phyloP scores from a whole-genome alignment of 805 yeast genomes.

The Priceomyces castillae region DNA sequence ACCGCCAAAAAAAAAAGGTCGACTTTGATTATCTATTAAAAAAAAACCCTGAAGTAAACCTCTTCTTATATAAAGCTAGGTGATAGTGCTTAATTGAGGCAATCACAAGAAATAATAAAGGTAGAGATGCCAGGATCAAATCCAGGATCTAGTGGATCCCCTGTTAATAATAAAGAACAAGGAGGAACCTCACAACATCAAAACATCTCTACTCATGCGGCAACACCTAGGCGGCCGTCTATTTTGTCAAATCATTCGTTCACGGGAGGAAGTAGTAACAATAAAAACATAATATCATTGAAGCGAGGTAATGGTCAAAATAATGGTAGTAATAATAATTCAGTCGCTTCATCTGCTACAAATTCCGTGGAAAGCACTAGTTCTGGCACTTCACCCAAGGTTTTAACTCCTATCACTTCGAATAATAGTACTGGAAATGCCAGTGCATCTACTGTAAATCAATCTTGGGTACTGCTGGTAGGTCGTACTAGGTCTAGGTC shows the following conservation, averaged over 20 bases:
- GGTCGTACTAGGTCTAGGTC: constrained; percentile 15
- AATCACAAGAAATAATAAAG: not conserved
- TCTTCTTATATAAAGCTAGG: not conserved
- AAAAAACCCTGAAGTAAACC: not conserved
- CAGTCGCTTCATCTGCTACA: not conserved
- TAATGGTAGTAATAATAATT: not conserved
- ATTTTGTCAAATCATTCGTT: not conserved
- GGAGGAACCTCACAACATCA: not conserved
- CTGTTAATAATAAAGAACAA: constrained; percentile 2
- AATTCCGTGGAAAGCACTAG: not conserved
- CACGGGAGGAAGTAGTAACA: not conserved
- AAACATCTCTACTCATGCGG: not conserved
- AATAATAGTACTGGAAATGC: not conserved
- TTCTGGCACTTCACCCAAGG: not conserved
- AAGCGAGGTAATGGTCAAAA: not conserved
- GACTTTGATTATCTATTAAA: not conserved
- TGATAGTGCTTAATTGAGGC: not conserved
- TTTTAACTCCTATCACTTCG: not conserved
- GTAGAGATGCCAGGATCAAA: constrained; percentile 5
- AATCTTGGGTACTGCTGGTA: not conserved
- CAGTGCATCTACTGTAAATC: not conserved
- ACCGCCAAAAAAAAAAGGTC: not conserved
- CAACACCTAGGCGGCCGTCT: constrained; percentile 1
- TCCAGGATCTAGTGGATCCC: constrained; percentile 4
- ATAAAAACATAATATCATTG: not conserved